These are phyloP conservation scores for Naganishia randhawae DNA, from an alignment of 768 basidiomycete species.

Conservation along the genomic window DNA sequence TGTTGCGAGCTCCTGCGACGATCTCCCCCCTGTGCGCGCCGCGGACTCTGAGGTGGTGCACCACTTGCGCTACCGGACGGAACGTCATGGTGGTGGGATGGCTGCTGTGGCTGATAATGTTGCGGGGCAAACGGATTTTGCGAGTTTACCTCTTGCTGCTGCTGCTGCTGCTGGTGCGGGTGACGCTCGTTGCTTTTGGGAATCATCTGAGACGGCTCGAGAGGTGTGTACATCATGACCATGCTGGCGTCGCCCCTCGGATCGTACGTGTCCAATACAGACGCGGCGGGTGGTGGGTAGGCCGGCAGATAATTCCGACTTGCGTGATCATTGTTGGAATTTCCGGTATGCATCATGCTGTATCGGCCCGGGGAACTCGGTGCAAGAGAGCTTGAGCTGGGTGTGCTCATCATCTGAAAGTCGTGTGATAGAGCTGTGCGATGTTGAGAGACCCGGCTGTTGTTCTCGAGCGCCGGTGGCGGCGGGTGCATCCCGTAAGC, in stretches of 20 bases:
- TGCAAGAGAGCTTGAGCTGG: slow-evolving; percentile 58
- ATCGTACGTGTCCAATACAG: slow-evolving; percentile 43
- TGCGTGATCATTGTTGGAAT: slow-evolving; percentile 13
- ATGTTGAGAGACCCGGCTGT: slow-evolving; percentile 53
- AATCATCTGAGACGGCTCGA: slow-evolving; percentile 62
- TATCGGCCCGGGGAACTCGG: slow-evolving; percentile 22
- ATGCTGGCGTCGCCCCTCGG: slow-evolving; percentile 39
- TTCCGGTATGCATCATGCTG: slow-evolving; percentile 18
- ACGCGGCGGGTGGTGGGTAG: slow-evolving; percentile 55
- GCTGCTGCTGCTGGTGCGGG: too few species aligned
- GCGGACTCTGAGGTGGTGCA: background rate
- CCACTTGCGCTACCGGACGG: background rate
- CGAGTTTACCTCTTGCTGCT: slow-evolving; percentile 1
- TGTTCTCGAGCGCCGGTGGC: slow-evolving; percentile 60
- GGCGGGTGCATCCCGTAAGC: slow-evolving; percentile 58
- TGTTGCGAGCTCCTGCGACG: slow-evolving; percentile 7
- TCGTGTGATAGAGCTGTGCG: slow-evolving; percentile 44
- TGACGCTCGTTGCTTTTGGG: background rate
- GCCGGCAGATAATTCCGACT: slow-evolving; percentile 44
- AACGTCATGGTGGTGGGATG: background rate
- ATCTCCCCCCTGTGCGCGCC: background rate
- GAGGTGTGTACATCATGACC: slow-evolving; percentile 67
- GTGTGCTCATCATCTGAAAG: slow-evolving; percentile 56
- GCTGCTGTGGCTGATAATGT: slow-evolving; percentile 9
- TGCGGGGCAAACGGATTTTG: slow-evolving; percentile 19